Evolutionary conservation across 495 filamentous ascomycete genomes (phyloP).

Genomic region (Delitschia confertaspora): DNA sequence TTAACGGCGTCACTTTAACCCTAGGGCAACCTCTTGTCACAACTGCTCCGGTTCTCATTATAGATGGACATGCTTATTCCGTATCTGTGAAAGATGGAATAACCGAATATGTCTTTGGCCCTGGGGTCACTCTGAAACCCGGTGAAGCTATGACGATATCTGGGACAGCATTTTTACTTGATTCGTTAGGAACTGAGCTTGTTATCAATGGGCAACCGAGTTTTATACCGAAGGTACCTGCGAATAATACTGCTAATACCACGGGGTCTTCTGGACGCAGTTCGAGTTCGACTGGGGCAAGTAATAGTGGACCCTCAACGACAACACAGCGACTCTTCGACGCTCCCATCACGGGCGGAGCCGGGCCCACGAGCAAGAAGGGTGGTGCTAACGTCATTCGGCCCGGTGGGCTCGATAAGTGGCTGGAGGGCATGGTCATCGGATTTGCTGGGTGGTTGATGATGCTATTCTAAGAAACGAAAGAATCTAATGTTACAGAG

Average conservation of each 20-base stretch:
- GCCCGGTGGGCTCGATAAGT: conserved; percentile 7
- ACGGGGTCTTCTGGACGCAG: conserved; percentile 5
- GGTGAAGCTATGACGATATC: conserved; percentile 31
- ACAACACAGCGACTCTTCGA: conserved; percentile 3
- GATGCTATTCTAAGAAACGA: not conserved
- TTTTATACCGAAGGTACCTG: conserved; percentile 11
- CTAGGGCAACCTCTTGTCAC: conserved; percentile 14
- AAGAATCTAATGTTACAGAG: too few species aligned
- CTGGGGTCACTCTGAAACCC: conserved; percentile 30
- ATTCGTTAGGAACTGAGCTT: conserved; percentile 24
- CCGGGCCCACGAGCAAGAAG: conserved; percentile 7
- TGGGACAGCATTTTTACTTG: conserved; percentile 31
- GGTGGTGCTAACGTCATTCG: conserved; percentile 3
- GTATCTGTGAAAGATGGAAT: conserved; percentile 26
- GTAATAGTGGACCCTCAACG: conserved; percentile 5
- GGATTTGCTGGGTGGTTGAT: conserved; percentile 5
- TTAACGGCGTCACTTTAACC: conserved; percentile 22
- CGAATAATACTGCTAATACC: conserved; percentile 17
- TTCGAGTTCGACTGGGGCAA: conserved; percentile 6
- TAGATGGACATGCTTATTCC: conserved; percentile 27
- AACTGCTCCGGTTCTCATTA: conserved; percentile 14
- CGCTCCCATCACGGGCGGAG: conserved; percentile 20
- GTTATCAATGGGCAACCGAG: conserved; percentile 31
- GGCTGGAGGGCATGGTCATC: conserved; percentile 2
- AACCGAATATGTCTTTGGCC: conserved; percentile 27